Conservation (phyloP, 768 basidiomycete genomes). For the Phlebiopsis flavidoalba region DNA sequence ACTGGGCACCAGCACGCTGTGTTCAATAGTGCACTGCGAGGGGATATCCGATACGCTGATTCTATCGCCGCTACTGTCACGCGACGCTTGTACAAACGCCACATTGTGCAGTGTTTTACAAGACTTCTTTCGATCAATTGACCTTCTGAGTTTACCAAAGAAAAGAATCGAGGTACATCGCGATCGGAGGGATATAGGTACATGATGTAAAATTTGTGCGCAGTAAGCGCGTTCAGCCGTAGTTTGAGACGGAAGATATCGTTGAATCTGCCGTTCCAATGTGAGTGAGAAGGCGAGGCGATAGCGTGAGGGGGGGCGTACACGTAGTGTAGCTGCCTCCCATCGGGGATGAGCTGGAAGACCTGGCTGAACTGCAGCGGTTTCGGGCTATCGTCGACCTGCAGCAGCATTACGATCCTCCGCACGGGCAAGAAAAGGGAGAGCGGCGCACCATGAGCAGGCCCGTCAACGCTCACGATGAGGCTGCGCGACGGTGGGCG, state of each 20-base stretch:
- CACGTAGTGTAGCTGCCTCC: constrained; percentile 79
- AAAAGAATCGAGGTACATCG: no score
- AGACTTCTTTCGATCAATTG: no score
- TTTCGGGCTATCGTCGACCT: constrained; percentile 80
- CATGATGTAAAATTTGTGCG: no score
- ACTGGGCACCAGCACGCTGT: no score
- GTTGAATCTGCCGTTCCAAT: constrained; percentile 50
- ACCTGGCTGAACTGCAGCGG: constrained; percentile 89
- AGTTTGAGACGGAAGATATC: constrained; percentile 92
- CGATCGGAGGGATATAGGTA: no score
- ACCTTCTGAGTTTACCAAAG: no score
- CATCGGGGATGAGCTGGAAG: constrained; percentile 87
- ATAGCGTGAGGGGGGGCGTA: constrained; percentile 34
- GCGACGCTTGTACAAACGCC: no score
- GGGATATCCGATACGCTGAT: no score
- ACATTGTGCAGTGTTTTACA: no score
- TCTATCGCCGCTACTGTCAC: no score
- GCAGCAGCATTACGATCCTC: not conserved
- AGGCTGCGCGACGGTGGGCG: constrained; percentile 47
- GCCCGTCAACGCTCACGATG: constrained; percentile 88
- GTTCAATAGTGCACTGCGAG: no score
- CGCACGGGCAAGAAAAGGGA: not conserved
- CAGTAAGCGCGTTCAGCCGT: constrained; percentile 30
- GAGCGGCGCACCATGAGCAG: constrained; percentile 54
- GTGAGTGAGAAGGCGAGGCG: not conserved